These are phyloP conservation scores for Crataegus laevigata DNA, from an alignment of 306 rosid genomes.

Conservation along the genomic window DNA sequence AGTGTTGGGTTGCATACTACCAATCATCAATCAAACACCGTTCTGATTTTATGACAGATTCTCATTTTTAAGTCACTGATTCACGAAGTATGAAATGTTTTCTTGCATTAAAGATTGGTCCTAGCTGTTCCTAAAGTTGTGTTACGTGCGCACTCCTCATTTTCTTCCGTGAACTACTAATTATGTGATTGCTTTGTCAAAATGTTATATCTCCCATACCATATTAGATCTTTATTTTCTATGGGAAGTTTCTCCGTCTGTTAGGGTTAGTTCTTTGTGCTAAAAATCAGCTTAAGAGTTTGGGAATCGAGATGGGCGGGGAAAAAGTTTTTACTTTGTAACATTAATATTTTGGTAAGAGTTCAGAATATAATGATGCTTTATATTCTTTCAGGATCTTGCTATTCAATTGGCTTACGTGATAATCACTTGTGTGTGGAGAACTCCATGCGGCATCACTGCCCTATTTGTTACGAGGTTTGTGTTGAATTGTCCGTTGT, in stretches of 20 bases:
- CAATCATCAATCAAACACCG: background rate
- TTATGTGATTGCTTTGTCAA: background rate
- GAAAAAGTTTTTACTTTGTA: background rate
- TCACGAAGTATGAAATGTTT: background rate
- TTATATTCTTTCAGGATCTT: conserved; percentile 54
- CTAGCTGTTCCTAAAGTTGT: background rate
- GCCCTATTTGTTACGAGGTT: conserved; percentile 98
- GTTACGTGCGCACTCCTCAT: too few relatives aligned
- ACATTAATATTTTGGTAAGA: background rate
- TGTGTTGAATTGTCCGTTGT: conserved; percentile 8
- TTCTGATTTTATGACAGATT: background rate
- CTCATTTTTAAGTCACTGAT: background rate
- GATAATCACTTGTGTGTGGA: conserved; percentile 86
- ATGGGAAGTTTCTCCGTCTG: background rate
- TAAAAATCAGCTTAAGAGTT: background rate
- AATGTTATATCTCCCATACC: background rate
- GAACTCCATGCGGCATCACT: conserved; percentile 96
- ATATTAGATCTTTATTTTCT: background rate
- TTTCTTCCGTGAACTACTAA: background rate
- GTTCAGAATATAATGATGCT: background rate
- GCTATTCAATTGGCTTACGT: conserved; percentile 61
- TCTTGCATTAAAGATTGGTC: background rate
- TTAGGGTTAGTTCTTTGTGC: background rate
- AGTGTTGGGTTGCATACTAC: background rate
- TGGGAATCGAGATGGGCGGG: background rate